Percentiles rank a stretch among this genome's conserved stretches.
Evolutionary conservation across 495 filamentous ascomycete genomes (phyloP).

Genomic region (Lepraria neglecta): DNA sequence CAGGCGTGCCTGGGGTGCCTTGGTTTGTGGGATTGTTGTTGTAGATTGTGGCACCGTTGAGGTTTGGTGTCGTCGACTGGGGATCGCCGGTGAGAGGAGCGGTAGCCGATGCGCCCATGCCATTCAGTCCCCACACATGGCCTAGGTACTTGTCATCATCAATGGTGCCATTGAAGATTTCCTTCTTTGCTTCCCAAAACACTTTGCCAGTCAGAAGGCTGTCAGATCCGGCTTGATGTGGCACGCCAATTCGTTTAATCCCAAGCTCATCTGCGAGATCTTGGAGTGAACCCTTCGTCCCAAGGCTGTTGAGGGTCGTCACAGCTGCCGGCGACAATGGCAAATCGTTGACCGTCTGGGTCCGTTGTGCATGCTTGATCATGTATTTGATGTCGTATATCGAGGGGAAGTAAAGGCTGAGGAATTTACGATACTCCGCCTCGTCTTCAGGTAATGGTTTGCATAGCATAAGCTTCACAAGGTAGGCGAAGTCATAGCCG

Average conservation of each 20-base stretch:
- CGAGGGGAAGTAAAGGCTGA: constrained; percentile 84
- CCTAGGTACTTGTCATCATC: constrained; percentile 65
- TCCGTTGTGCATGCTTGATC: constrained; percentile 75
- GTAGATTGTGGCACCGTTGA: constrained; percentile 55
- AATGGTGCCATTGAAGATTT: constrained; percentile 78
- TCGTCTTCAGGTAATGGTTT: constrained; percentile 79
- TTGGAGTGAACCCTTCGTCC: constrained; percentile 81
- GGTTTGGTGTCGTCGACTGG: constrained; percentile 41
- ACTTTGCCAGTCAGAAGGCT: constrained; percentile 87
- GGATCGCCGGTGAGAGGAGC: constrained; percentile 32
- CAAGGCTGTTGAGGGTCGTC: constrained; percentile 69
- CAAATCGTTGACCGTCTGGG: constrained; percentile 52
- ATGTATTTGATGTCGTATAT: constrained; percentile 96
- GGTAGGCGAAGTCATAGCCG: constrained; percentile 97
- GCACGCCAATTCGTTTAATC: constrained; percentile 73
- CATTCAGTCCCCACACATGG: constrained; percentile 85
- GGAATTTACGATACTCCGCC: constrained; percentile 72
- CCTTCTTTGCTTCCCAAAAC: constrained; percentile 80
- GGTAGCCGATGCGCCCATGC: constrained; percentile 31
- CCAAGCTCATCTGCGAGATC: constrained; percentile 89
- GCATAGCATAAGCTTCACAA: constrained; percentile 85
- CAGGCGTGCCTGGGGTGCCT: constrained; percentile 68
- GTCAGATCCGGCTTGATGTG: constrained; percentile 88
- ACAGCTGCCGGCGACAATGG: constrained; percentile 56
- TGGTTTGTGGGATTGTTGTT: constrained; percentile 34